phyloP scores from a whole-genome alignment of 306 rosid genomes.

The Casuarina glauca region DNA sequence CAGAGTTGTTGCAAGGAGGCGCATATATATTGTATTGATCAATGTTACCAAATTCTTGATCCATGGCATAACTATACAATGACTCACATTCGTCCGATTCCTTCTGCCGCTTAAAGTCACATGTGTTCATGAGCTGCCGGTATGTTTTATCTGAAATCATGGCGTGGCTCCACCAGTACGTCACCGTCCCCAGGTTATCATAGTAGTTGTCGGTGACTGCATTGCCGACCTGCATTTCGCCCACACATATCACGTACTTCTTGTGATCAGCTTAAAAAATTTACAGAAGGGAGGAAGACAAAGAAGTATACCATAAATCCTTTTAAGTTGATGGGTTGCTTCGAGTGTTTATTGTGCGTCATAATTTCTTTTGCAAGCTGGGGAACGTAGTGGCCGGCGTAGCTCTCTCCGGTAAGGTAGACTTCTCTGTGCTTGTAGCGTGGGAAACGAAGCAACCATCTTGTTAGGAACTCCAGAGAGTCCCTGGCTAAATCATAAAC shows the following conservation, averaged over 20 bases:
- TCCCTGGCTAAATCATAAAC: constrained; percentile 60
- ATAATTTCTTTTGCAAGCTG: constrained; percentile 77
- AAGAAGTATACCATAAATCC: constrained; percentile 70
- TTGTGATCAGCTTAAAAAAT: background rate
- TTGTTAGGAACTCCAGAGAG: constrained; percentile 67
- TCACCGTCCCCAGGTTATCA: constrained; percentile 89
- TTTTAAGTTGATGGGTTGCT: constrained; percentile 65
- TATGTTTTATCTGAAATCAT: constrained; percentile 96
- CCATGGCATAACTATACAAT: constrained; percentile 87
- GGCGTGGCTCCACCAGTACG: constrained; percentile 99
- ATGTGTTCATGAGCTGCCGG: constrained; percentile 64
- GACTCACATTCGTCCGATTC: constrained; percentile 84
- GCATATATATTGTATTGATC: constrained; percentile 97
- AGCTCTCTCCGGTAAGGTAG: constrained; percentile 89
- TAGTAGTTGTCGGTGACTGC: constrained; percentile 95
- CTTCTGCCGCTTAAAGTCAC: constrained; percentile 77
- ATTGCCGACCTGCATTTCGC: constrained; percentile 73
- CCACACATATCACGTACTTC: background rate
- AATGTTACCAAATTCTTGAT: constrained; percentile 86
- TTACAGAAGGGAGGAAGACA: background rate
- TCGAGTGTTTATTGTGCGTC: constrained; percentile 51
- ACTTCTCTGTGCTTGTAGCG: constrained; percentile 71
- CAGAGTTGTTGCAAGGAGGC: constrained; percentile 85
- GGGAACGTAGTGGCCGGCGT: constrained; percentile 97
- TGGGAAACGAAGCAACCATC: constrained; percentile 87